Conservation (phyloP, 1,139 yeast genomes). For the Candida sojae region DNA sequence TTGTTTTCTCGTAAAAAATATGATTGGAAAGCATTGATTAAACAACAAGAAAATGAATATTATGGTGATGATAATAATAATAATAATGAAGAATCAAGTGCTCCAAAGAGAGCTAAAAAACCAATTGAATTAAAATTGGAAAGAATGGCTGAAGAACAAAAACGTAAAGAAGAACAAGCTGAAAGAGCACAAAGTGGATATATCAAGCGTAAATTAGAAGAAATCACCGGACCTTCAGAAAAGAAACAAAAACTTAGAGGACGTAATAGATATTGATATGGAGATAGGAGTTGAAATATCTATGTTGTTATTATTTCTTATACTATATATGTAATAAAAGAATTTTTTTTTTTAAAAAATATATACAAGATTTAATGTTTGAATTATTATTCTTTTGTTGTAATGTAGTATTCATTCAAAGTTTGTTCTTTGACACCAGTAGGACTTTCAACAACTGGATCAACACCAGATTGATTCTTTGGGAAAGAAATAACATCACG, state of each 20-base stretch:
- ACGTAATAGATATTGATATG: slow-evolving; percentile 16
- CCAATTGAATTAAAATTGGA: slow-evolving; percentile 51
- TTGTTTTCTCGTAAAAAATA: slow-evolving; percentile 68
- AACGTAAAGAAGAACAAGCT: slow-evolving; percentile 27
- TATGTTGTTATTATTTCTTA: neutral
- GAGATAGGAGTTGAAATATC: slow-evolving; percentile 2
- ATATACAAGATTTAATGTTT: too few species aligned
- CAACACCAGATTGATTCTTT: slow-evolving; percentile 85
- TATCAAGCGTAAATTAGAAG: slow-evolving; percentile 22
- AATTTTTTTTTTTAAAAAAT: too few species aligned
- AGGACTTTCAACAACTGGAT: slow-evolving; percentile 87
- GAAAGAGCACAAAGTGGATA: slow-evolving; percentile 17
- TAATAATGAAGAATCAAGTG: slow-evolving; percentile 16
- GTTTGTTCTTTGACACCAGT: slow-evolving; percentile 54
- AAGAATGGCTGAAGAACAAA: slow-evolving; percentile 35
- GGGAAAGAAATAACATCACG: slow-evolving; percentile 97
- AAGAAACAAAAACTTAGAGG: slow-evolving; percentile 31
- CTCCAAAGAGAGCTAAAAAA: slow-evolving; percentile 26
- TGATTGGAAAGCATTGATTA: slow-evolving; percentile 80
- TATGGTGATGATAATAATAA: slow-evolving; percentile 21
- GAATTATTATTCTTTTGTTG: slow-evolving; percentile 13
- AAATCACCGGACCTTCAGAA: slow-evolving; percentile 16
- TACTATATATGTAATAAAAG: neutral
- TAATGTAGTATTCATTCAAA: slow-evolving; percentile 52
- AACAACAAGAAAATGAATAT: slow-evolving; percentile 64